Evolutionary conservation across 805 yeast genomes (phyloP).

Genomic region (Candida stauntonica): DNA sequence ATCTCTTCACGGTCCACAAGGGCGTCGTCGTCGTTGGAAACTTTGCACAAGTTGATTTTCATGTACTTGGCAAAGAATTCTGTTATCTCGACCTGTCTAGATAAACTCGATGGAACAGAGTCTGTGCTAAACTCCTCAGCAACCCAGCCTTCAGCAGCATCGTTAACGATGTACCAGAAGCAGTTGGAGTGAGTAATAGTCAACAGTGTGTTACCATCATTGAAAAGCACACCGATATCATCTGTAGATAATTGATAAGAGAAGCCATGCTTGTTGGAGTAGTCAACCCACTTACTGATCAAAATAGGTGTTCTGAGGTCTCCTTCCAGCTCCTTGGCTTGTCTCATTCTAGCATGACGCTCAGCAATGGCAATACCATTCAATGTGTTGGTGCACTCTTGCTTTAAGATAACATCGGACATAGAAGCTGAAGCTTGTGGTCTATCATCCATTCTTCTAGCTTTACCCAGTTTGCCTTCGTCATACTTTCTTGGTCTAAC

Average conservation of each 20-base stretch:
- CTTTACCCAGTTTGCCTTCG: slow-evolving; percentile 32
- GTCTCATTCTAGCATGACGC: slow-evolving; percentile 39
- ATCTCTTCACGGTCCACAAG: slow-evolving; percentile 52
- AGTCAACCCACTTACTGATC: slow-evolving; percentile 96
- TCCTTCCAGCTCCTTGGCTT: slow-evolving; percentile 7
- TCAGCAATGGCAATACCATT: slow-evolving; percentile 42
- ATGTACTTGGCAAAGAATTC: slow-evolving; percentile 87
- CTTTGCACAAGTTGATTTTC: slow-evolving; percentile 84
- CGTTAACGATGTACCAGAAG: slow-evolving; percentile 58
- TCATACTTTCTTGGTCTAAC: slow-evolving; percentile 24
- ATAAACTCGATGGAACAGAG: slow-evolving; percentile 43
- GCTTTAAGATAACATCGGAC: slow-evolving; percentile 32
- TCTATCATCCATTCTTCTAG: slow-evolving; percentile 38
- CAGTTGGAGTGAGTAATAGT: slow-evolving; percentile 61
- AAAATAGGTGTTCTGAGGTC: slow-evolving; percentile 51
- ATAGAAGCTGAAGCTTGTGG: slow-evolving; percentile 16
- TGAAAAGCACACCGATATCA: slow-evolving; percentile 85
- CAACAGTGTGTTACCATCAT: slow-evolving; percentile 77
- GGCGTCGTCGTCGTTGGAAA: slow-evolving; percentile 55
- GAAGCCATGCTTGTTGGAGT: slow-evolving; percentile 91
- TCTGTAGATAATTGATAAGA: slow-evolving; percentile 90
- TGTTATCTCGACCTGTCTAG: slow-evolving; percentile 77
- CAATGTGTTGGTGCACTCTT: slow-evolving; percentile 42
- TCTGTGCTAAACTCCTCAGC: slow-evolving; percentile 42
- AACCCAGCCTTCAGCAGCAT: slow-evolving; percentile 48